phyloP scores from a whole-genome alignment of 306 rosid genomes.

The Macrotyloma uniflorum region DNA sequence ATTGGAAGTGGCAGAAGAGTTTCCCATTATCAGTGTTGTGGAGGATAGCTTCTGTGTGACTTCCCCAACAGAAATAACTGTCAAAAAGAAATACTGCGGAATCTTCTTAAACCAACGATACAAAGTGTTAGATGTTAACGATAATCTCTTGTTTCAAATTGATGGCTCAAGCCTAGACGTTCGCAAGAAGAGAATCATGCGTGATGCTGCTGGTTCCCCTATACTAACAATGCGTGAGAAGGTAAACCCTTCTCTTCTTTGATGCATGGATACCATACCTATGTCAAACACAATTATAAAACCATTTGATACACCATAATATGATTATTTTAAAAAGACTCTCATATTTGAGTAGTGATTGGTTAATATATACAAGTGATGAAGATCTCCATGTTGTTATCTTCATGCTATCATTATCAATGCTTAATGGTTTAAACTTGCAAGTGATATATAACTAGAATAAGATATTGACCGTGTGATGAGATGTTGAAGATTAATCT shows the following conservation, averaged over 20 bases:
- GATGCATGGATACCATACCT: too few species aligned
- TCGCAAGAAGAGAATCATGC: conserved; percentile 39
- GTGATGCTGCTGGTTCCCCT: conserved; percentile 35
- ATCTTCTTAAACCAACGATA: conserved; percentile 34
- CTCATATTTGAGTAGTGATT: too few species aligned
- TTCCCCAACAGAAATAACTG: conserved; percentile 22
- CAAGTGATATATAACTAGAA: background rate
- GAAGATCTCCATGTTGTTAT: too few species aligned
- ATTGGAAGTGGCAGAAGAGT: conserved; percentile 2
- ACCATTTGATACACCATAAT: too few species aligned
- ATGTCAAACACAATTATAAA: too few species aligned
- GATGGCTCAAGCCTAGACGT: conserved; percentile 40
- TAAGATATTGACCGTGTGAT: background rate
- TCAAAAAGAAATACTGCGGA: conserved; percentile 38
- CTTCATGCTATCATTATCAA: too few species aligned
- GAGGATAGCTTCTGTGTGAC: conserved; percentile 37
- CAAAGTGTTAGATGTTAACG: conserved; percentile 23
- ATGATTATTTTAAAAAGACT: too few species aligned
- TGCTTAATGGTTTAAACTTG: background rate
- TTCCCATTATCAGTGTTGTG: conserved; percentile 8
- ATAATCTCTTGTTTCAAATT: conserved; percentile 35
- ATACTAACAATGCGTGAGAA: conserved; percentile 41
- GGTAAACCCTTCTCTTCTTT: background rate
- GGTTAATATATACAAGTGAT: too few species aligned
- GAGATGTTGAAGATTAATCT: conserved; percentile 16